Conservation (phyloP, 768 basidiomycete genomes). For the Aureoboletus auriporus region DNA sequence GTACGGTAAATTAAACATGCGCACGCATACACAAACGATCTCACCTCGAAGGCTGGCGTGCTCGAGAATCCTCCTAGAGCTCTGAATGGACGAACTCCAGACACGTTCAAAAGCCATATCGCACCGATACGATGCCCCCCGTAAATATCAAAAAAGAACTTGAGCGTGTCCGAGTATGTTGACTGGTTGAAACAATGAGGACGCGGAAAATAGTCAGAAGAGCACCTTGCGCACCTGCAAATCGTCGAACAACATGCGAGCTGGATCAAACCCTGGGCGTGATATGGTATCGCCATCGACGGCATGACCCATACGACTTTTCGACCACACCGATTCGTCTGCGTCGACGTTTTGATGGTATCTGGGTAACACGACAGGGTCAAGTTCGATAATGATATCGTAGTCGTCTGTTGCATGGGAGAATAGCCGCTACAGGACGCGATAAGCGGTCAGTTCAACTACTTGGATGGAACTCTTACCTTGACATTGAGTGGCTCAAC, state of each 20-base stretch:
- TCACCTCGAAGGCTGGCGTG: constrained; percentile 42
- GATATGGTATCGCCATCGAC: constrained; percentile 32
- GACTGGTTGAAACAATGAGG: constrained; percentile 38
- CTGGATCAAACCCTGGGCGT: constrained; percentile 81
- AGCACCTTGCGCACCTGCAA: constrained; percentile 55
- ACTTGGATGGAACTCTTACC: constrained; percentile 36
- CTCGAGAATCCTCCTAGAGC: constrained; percentile 82
- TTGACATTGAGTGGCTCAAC: constrained; percentile 50
- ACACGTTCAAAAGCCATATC: constrained; percentile 80
- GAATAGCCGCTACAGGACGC: constrained; percentile 64
- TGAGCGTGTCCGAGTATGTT: constrained; percentile 69
- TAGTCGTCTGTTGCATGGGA: constrained; percentile 81
- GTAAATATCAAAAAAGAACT: constrained; percentile 79
- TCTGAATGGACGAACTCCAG: constrained; percentile 62
- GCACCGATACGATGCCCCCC: constrained; percentile 79
- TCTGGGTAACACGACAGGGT: constrained; percentile 59
- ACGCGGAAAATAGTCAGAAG: neutral
- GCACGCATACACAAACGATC: constrained; percentile 3
- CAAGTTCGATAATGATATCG: constrained; percentile 76
- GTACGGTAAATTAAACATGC: neutral
- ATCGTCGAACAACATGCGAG: constrained; percentile 59
- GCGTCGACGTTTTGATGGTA: constrained; percentile 68
- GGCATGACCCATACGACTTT: constrained; percentile 23
- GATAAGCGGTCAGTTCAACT: neutral
- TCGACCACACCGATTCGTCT: constrained; percentile 44